These are phyloP conservation scores for Mimosa pudica DNA, from an alignment of 306 rosid species.

Conservation along the genomic window DNA sequence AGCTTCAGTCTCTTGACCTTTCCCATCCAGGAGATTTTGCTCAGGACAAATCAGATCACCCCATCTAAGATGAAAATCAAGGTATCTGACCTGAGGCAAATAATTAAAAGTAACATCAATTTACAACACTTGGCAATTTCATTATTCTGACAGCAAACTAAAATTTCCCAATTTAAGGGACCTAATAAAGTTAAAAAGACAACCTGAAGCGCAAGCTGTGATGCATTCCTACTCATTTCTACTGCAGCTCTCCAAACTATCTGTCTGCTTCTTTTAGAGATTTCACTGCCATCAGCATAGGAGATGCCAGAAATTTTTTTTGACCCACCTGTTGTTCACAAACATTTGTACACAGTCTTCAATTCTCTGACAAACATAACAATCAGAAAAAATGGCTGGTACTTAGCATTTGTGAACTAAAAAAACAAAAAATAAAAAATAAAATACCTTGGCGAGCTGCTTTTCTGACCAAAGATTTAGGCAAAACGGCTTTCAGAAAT, in stretches of 20 bases:
- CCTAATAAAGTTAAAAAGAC: constrained; percentile 24
- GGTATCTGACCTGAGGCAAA: constrained; percentile 82
- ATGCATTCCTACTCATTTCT: constrained; percentile 79
- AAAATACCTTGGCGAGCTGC: constrained; percentile 87
- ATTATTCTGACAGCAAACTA: constrained; percentile 26
- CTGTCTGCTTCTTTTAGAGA: constrained; percentile 84
- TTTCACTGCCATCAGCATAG: constrained; percentile 79
- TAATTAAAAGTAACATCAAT: constrained; percentile 33
- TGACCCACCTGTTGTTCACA: constrained; percentile 65
- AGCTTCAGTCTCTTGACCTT: constrained; percentile 86
- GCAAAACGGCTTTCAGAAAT: constrained; percentile 79
- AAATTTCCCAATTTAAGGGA: constrained; percentile 19
- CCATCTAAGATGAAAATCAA: constrained; percentile 89
- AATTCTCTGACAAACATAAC: constrained; percentile 8
- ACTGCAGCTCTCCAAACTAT: constrained; percentile 92
- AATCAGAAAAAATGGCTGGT: constrained; percentile 6
- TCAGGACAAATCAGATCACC: constrained; percentile 93
- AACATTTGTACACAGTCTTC: constrained; percentile 26
- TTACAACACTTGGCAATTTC: constrained; percentile 33
- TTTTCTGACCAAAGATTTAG: constrained; percentile 57
- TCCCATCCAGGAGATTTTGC: constrained; percentile 74
- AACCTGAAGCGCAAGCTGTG: constrained; percentile 94
- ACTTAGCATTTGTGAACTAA: constrained; percentile 7
- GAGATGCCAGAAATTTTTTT: constrained; percentile 67
- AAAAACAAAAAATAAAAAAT: constrained; percentile 7